A percentile compares a stretch with the other conserved stretches of the same genome.
Conservation (phyloP, 495 filamentous ascomycete genomes). For the Mytilinidion resinicola region DNA sequence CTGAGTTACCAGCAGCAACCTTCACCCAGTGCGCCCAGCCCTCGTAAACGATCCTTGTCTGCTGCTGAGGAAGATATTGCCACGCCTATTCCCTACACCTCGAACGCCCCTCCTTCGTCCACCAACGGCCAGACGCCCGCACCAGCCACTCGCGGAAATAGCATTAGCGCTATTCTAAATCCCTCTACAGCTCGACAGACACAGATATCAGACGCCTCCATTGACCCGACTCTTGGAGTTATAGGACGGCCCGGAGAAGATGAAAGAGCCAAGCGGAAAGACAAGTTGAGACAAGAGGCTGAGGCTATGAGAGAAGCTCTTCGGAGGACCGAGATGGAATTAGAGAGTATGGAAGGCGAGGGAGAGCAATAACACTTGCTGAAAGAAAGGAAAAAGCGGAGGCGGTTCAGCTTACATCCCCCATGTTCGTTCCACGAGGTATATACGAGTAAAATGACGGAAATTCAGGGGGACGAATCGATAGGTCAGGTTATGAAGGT, state of each 20-base stretch:
- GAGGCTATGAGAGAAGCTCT: conserved; percentile 71
- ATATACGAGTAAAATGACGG: too few species aligned
- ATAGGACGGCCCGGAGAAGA: conserved; percentile 38
- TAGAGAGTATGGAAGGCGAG: conserved; percentile 49
- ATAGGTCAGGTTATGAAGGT: too few species aligned
- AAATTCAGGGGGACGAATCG: too few species aligned
- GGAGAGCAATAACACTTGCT: not conserved
- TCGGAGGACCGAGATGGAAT: conserved; percentile 68
- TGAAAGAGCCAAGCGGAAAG: conserved; percentile 15
- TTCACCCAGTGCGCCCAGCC: conserved; percentile 43
- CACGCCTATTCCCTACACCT: not conserved
- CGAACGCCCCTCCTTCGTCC: not conserved
- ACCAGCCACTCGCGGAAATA: conserved; percentile 1
- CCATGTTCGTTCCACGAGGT: too few species aligned
- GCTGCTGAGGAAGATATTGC: conserved; percentile 33
- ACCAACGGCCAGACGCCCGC: not conserved
- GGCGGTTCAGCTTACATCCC: too few species aligned
- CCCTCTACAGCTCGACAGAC: not conserved
- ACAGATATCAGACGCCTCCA: conserved; percentile 11
- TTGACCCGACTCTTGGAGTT: conserved; percentile 22
- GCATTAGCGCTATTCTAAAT: conserved; percentile 22
- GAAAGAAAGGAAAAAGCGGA: too few species aligned
- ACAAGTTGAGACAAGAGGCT: conserved; percentile 60
- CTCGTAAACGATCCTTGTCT: conserved; percentile 63
- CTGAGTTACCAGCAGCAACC: conserved; percentile 9